Evolutionary conservation across 108 stramenopile genomes (phyloP), one percentile per base, ranked within the genome.

Genomic region (Skeletonema menzelii): DNA sequence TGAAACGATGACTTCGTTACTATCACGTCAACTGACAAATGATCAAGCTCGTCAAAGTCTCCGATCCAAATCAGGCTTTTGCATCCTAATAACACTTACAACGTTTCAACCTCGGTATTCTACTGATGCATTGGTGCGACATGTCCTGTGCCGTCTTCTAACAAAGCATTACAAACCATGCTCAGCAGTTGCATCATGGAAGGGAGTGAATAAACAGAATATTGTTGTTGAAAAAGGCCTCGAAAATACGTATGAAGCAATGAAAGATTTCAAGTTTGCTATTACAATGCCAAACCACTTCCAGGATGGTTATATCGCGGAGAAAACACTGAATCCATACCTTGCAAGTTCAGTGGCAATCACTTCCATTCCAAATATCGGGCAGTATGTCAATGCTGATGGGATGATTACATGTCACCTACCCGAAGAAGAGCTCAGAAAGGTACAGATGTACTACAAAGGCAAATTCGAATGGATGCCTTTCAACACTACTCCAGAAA

Each of bases 401-500:
- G 57, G 69, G 40, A 38, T 55, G 19, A 35, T 70, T 4, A 6
- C 44, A 5, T 70, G 69, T 31, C 30, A 26, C 8, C 4, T 70
- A n/a, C 59, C 69, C 0, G 31, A 61, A 60, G 57, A 70, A 40
- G 37, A 34, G 30, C 37, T 60, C 4, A 15, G 19, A 37, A 37
- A 60, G 30, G 59, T 37, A 3, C 35, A 34, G 35, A 60, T 34
- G 37, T 60, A 37, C 35, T 34, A 34, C 8, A 60, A 19, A 22
- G 59, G 65, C 8, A 28, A 14, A 17, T 61, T 32, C 27, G 11
- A 62, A 27, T 75, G 40, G 44, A 67, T 75, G 73, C 65, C 73
- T 13, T 75, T 75, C 31, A 75, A 75, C 32, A 75, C 73, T 8
- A 75, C 65, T 8, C 73, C 65, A 27, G 65, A 75, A 31, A 24